Evolutionary conservation across 2,329 filamentous ascomycete species (phyloP).

Genomic region (Exophiala bonariae): DNA sequence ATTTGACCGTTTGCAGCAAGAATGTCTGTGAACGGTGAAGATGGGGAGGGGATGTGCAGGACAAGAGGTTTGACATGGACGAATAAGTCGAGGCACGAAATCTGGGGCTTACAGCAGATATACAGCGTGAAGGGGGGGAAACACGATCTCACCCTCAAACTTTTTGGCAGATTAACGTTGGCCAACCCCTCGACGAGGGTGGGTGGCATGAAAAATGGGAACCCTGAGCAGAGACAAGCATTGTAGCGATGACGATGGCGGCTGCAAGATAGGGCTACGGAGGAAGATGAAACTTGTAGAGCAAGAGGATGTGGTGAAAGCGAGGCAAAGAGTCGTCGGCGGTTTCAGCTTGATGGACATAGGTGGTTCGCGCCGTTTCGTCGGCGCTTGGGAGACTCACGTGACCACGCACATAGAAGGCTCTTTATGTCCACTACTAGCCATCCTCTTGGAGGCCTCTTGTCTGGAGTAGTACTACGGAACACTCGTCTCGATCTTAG

Average conservation of each 20-base stretch:
- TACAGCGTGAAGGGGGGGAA: conserved; percentile 10
- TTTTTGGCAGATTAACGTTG: conserved; percentile 12
- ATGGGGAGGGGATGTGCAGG: too few relatives aligned
- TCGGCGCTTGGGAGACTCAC: too few relatives aligned
- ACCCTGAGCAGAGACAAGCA: conserved; percentile 12
- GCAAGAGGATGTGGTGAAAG: conserved; percentile 9
- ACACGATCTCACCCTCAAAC: conserved; percentile 4
- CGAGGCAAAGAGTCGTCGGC: too few relatives aligned
- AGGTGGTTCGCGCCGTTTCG: too few relatives aligned
- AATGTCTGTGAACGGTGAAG: conserved; percentile 13
- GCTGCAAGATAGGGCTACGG: conserved; percentile 12
- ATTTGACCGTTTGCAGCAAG: conserved; percentile 19
- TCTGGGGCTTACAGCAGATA: conserved; percentile 9
- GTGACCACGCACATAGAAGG: too few relatives aligned
- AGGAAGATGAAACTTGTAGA: conserved; percentile 19
- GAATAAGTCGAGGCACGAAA: neutral
- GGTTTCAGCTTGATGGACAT: too few relatives aligned
- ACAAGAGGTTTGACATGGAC: conserved; percentile 3
- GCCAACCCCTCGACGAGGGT: conserved; percentile 17
- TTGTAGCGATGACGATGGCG: conserved; percentile 21
- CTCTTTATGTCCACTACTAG: too few relatives aligned
- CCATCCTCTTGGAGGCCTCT: too few relatives aligned
- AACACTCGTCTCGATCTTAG: too few relatives aligned
- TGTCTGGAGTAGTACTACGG: too few relatives aligned
- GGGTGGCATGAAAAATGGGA: conserved; percentile 4